Evolutionary conservation across 2,329 filamentous ascomycete species (phyloP), one percentile per base, ranked within the genome.

Genomic region (Ustulina deusta): DNA sequence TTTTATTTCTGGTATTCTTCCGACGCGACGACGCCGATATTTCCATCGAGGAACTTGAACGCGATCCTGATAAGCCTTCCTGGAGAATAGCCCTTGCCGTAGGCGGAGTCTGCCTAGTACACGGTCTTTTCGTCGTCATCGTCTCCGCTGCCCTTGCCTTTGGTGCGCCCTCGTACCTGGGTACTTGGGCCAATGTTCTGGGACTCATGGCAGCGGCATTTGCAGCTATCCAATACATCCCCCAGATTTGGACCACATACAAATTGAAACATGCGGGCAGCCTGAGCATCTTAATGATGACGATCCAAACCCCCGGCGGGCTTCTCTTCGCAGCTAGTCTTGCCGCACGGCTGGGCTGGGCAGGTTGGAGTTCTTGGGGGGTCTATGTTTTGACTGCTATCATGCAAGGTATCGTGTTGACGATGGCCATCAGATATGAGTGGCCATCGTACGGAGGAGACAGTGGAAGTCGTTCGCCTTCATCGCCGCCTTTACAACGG

Each of bases 241-340:
- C 96, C 0, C 96, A 99, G 81, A 97, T 99, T 71, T 94, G 90
- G 82, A 97, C 92, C 60, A 99, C 96, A 0, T 97, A 93, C 81
- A 87, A 85, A 60, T 83, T 97, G 65, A 92, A 95, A 77, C 91
- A 94, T 74, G 91, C 97, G 1, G 94, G 94, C 62, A 97, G 94
- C 78, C 82, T 99, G 74, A 97, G 93, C 76, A 96, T 99, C 64
- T 91, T 93, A 4, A 98, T 97, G 91, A 98, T 99, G 94, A 92
- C 92, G 78, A 97, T 99, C 38, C 96, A 99, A 79, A 97, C 95
- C 0, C 96, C 96, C 0, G 96, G 96, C 0, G 94, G 93, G 66
- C 90, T 97, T 73, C 82, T 99, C 6, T 98, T 97, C 81, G 94
- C 95, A 0, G 90, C 87, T 13, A 97, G 94, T 78, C 82, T 99